Conservation (phyloP, 495 filamentous ascomycete species). For the Barbatosphaeria neglecta region DNA sequence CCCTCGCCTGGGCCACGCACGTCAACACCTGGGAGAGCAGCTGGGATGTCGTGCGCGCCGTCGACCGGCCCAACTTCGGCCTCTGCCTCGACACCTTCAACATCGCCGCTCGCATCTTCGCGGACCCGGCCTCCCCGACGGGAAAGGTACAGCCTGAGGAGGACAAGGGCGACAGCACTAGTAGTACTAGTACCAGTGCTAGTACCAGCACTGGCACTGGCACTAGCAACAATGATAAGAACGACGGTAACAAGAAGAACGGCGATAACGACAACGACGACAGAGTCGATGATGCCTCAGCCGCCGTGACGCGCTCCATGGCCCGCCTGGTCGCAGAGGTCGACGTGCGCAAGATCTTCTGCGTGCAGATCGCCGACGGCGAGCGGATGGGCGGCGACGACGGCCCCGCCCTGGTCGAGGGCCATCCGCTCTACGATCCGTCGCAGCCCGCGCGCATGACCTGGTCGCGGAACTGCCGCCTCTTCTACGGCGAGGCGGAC, state of each 20-base stretch:
- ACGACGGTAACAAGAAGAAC: too few species aligned
- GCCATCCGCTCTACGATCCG: constrained; percentile 51
- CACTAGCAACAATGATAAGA: too few species aligned
- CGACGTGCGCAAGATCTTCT: constrained; percentile 61
- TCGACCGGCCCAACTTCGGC: constrained; percentile 64
- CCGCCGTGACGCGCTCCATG: constrained; percentile 45
- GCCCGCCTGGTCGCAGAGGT: constrained; percentile 42
- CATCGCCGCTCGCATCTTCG: constrained; percentile 63
- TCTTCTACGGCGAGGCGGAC: constrained; percentile 65
- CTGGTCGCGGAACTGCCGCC: constrained; percentile 67
- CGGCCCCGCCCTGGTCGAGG: constrained; percentile 48
- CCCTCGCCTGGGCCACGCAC: constrained; percentile 63
- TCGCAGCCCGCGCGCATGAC: constrained; percentile 61
- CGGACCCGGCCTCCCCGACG: constrained; percentile 46
- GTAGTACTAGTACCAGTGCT: too few species aligned
- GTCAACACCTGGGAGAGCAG: constrained; percentile 60
- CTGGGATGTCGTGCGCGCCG: constrained; percentile 55
- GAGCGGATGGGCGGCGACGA: constrained; percentile 47
- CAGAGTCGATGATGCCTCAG: constrained; percentile 49
- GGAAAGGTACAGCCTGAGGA: constrained; percentile 43
- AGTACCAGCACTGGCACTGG: too few species aligned
- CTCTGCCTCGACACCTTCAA: constrained; percentile 76
- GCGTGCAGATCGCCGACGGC: constrained; percentile 70
- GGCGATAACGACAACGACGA: too few species aligned
- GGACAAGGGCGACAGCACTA: too few species aligned